Evolutionary conservation across 2,329 filamentous ascomycete genomes (phyloP).

Genomic region (Penicillium expansum): DNA sequence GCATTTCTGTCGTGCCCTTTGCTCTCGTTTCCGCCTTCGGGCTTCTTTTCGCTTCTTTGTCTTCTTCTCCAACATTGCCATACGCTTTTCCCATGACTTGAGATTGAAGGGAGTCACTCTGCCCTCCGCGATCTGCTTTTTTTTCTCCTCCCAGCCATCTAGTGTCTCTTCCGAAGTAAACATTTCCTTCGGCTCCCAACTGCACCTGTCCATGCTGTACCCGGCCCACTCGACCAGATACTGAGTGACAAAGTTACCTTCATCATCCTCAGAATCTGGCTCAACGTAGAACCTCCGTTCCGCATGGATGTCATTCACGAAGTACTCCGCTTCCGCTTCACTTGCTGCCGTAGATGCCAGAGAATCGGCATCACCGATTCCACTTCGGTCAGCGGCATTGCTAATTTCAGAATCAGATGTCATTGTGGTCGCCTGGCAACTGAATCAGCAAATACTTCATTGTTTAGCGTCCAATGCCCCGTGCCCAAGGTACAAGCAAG

Average conservation of each 20-base stretch:
- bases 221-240: slow-evolving; percentile 66
- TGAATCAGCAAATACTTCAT: background rate
- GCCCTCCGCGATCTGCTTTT: slow-evolving; percentile 32
- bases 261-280: slow-evolving; percentile 16
- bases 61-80: slow-evolving; percentile 4
- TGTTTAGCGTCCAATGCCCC: background rate
- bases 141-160: slow-evolving; percentile 40
- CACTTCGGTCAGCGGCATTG: slow-evolving; percentile 31
- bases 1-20: background rate
- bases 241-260: slow-evolving; percentile 19
- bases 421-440: background rate
- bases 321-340: slow-evolving; percentile 50
- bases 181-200: slow-evolving; percentile 51
- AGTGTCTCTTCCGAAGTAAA: slow-evolving; percentile 43
- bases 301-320: slow-evolving; percentile 55
- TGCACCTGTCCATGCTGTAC: slow-evolving; percentile 57
- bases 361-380: slow-evolving; percentile 51
- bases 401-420: slow-evolving; percentile 10
- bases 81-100: slow-evolving; percentile 28
- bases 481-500: background rate
- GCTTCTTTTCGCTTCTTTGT: background rate
- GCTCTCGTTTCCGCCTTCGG: background rate
- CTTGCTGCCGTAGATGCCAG: slow-evolving; percentile 52
- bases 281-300: slow-evolving; percentile 33
- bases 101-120: slow-evolving; percentile 34